Percentiles rank a stretch among this genome's conserved stretches.
Conservation (phyloP, 805 yeast genomes). For the Metschnikowia noctiluminum region DNA sequence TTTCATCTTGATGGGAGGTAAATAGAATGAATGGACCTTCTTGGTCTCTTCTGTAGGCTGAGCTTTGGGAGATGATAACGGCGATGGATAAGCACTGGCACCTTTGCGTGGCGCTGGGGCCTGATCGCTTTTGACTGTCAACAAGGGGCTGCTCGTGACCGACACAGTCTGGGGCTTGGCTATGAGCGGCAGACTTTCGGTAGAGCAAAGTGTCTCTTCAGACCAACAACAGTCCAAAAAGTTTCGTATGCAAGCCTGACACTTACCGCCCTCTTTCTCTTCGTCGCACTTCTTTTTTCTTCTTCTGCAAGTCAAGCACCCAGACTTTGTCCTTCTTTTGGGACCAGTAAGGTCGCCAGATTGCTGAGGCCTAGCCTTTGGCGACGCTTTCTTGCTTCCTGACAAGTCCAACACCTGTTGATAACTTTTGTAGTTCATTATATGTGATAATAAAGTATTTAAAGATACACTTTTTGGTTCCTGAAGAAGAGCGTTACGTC, state of each 20-base stretch:
- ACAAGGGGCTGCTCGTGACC: neutral
- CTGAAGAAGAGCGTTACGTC: too few relatives aligned
- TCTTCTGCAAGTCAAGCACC: constrained; percentile 52
- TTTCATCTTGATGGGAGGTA: constrained; percentile 15
- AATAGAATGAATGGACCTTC: constrained; percentile 2
- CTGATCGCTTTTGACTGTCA: neutral
- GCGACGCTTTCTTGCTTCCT: constrained; percentile 10
- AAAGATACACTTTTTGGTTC: too few relatives aligned
- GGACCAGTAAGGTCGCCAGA: constrained; percentile 7
- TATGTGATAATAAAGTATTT: neutral
- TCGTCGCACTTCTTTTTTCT: constrained; percentile 67
- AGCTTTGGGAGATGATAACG: constrained; percentile 26
- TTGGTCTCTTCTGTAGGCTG: constrained; percentile 15
- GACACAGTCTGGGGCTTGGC: neutral
- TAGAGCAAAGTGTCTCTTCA: constrained; percentile 7
- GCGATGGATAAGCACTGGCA: constrained; percentile 32
- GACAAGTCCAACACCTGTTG: constrained; percentile 36
- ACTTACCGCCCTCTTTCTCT: constrained; percentile 35
- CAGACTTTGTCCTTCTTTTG: constrained; percentile 21
- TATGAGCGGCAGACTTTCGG: neutral
- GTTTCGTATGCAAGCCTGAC: constrained; percentile 44
- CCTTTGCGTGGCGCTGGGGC: constrained; percentile 9
- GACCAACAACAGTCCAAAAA: constrained; percentile 46
- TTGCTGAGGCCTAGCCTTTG: constrained; percentile 5
- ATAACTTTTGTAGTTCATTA: constrained; percentile 31